Conservation (phyloP, 2,329 filamentous ascomycete genomes). For the Huntiella moniliformis region DNA sequence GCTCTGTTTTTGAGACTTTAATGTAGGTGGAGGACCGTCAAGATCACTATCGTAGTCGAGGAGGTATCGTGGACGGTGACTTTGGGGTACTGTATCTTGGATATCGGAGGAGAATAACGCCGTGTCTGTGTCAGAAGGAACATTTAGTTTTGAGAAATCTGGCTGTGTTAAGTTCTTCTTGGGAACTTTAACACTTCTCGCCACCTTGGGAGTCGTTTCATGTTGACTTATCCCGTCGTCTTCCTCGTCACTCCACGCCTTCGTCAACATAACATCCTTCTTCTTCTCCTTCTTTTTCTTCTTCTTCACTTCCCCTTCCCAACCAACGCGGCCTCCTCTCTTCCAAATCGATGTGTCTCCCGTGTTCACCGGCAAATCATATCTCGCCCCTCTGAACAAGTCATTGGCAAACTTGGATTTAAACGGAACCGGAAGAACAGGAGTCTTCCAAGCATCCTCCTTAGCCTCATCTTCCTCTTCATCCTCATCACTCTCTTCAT, state of each 20-base stretch:
- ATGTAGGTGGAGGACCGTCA: no score
- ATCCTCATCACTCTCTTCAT: background rate
- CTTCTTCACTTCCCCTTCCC: background rate
- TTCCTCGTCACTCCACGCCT: background rate
- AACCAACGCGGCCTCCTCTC: conserved; percentile 14
- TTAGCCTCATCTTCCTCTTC: background rate
- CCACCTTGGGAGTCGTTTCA: background rate
- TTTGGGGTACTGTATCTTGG: no score
- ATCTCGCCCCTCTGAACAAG: conserved; percentile 14
- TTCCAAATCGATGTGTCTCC: conserved; percentile 20
- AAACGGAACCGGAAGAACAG: background rate
- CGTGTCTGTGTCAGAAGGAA: no score
- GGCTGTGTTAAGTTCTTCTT: no score
- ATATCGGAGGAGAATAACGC: no score
- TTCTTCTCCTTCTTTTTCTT: conserved; percentile 1
- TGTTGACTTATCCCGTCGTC: background rate
- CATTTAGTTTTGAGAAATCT: no score
- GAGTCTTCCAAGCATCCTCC: conserved; percentile 12
- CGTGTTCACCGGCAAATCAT: conserved; percentile 18
- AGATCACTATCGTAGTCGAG: no score
- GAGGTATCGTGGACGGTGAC: no score
- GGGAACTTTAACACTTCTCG: no score
- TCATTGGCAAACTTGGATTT: no score
- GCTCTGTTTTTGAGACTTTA: background rate
- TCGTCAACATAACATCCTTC: background rate